phyloP scores from a whole-genome alignment of 2,329 filamentous ascomycete genomes.

The Exophiala oligosperma region DNA sequence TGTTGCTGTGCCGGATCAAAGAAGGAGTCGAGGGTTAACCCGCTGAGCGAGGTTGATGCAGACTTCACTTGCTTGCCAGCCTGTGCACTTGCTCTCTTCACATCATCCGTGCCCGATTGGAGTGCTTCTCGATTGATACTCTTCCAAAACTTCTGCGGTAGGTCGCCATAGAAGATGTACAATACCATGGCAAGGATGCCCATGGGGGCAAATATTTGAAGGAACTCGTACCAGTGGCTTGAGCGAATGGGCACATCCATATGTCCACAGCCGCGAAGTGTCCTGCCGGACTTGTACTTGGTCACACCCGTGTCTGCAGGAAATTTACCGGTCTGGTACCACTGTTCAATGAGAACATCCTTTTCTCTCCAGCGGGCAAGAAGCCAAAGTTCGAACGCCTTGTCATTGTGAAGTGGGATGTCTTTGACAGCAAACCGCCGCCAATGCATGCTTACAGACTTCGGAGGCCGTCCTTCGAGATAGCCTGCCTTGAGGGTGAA shows the following conservation, averaged over 20 bases:
- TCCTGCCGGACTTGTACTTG: slow-evolving; percentile 44
- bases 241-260: slow-evolving; percentile 35
- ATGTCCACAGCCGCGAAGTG: slow-evolving; percentile 31
- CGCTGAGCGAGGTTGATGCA: slow-evolving; percentile 10
- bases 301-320: slow-evolving; percentile 62
- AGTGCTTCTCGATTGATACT: slow-evolving; percentile 28
- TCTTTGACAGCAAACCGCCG: slow-evolving; percentile 71
- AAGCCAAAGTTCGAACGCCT: slow-evolving; percentile 75
- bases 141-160: slow-evolving; percentile 31
- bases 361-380: slow-evolving; percentile 82
- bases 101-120: slow-evolving; percentile 22
- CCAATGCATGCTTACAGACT: slow-evolving; percentile 90
- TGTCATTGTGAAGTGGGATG: slow-evolving; percentile 69
- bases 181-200: slow-evolving; percentile 34
- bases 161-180: slow-evolving; percentile 34
- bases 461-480: slow-evolving; percentile 77
- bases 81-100: slow-evolving; percentile 18
- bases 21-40: slow-evolving; percentile 25
- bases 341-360: slow-evolving; percentile 78
- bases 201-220: slow-evolving; percentile 36
- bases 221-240: slow-evolving; percentile 35
- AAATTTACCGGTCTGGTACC: slow-evolving; percentile 68
- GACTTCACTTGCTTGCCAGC: slow-evolving; percentile 18
- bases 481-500: slow-evolving; percentile 78
- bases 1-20: slow-evolving; percentile 27